Base-by-base conservation (phyloP, 345 rosid species). In the Eucalyptus shirleyi region DNA sequence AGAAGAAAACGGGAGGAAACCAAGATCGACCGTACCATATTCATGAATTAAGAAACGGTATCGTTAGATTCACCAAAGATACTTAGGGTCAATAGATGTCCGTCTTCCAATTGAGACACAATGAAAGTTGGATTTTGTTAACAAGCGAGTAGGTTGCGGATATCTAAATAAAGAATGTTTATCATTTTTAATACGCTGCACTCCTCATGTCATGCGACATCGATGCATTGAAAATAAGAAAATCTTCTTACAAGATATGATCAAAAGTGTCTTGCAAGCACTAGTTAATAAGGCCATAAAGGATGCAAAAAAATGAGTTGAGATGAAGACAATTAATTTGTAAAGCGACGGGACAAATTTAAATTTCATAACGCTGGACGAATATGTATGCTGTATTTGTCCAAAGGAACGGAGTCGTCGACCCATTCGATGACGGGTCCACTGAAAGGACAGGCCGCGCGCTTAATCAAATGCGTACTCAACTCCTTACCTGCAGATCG, bases 401-500 rank as follows among this genome's bases (percentile, higher is more conserved):
- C 82, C 44, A 5, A 18, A 72, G 14, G 82, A 72, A 34, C 69
- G 16, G 32, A 62, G 34, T 62, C 69, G 69, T 34, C 82, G 82
- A 72, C 26, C 45, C 82, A 19, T 72, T 72, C 40, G 45, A 72
- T 37, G 82, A 72, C 26, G 82, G 13, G 9, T 6, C 45, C 83
- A 77, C 28, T 37, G 24, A 37, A 21, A 77, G 28, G 83, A 77
- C 85, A 40, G 47, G 4, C 47, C 85, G 47, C 47, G 28, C 47
- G 30, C 47, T 42, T 40, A 40, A 21, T 40, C 9, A 23, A 24
- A 21, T 37, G 47, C 8, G 42, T 19, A 21, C 30, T 91, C 83
- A 40, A 37, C 83, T 16, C 83, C 83, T 93, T 69, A 97, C 99
- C 91, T 92, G 96, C 93, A 95, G 88, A 89, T 97, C 99, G 86